Percentiles rank a stretch among this genome's conserved stretches.
Conservation (phyloP, 345 rosid genomes). For the Gossypium turneri region DNA sequence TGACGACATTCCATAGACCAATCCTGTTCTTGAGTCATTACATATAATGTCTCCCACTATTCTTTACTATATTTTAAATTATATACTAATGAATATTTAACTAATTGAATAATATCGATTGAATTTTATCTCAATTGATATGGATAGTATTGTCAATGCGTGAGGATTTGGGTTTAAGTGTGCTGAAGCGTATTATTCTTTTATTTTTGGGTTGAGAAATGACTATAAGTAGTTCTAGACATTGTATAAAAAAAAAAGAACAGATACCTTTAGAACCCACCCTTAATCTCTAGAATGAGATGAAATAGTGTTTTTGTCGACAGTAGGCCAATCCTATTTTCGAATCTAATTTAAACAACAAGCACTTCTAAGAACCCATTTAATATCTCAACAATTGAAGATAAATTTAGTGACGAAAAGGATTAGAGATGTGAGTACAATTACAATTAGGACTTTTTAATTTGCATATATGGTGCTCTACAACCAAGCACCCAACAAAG, state of each 20-base stretch:
- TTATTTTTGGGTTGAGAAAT: fast-evolving
- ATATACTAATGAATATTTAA: too few relatives aligned
- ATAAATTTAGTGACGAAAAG: neutral
- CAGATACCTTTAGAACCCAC: too few relatives aligned
- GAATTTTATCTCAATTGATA: too few relatives aligned
- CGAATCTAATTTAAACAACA: neutral
- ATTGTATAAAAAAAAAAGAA: too few relatives aligned
- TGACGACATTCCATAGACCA: neutral
- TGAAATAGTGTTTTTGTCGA: neutral
- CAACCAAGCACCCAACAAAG: neutral
- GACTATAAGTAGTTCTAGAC: fast-evolving
- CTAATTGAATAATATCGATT: too few relatives aligned
- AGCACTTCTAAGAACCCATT: neutral
- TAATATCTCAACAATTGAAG: conserved; percentile 2
- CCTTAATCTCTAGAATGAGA: neutral
- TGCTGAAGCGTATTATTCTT: fast-evolving
- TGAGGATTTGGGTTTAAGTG: too few relatives aligned
- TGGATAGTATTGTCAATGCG: too few relatives aligned
- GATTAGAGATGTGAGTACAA: neutral
- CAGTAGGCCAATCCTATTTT: neutral
- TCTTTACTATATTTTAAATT: too few relatives aligned
- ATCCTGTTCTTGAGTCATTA: neutral
- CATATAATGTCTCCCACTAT: too few relatives aligned
- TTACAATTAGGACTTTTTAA: neutral
- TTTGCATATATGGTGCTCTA: conserved; percentile 10